Conservation (phyloP, 202 grass and related monocot species). For the Cymbopogon flexuosus region DNA sequence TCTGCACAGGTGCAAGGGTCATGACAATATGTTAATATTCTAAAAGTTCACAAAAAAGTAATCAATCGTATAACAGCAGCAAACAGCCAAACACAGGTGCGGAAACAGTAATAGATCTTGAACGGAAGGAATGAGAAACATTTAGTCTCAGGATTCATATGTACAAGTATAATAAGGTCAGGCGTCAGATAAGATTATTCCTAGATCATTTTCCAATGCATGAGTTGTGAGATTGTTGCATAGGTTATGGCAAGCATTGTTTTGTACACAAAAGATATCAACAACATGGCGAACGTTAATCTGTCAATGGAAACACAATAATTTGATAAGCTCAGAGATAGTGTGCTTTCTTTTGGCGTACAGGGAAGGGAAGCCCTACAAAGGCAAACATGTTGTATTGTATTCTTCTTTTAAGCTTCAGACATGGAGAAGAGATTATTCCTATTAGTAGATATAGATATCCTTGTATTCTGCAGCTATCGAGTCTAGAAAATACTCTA, state of each 20-base stretch:
- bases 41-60: neutral
- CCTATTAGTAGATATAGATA: neutral
- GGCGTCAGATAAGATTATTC: conserved; percentile 9
- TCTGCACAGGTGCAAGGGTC: conserved; percentile 42
- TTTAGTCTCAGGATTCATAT: neutral
- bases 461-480: neutral
- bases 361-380: neutral
- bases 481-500: neutral
- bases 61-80: neutral
- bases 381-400: neutral
- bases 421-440: neutral
- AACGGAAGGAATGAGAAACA: neutral
- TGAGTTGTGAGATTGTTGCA: neutral
- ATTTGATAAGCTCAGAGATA: no score
- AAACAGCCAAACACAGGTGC: neutral
- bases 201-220: neutral
- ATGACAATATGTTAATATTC: neutral
- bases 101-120: neutral
- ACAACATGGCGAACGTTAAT: neutral
- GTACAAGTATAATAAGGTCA: neutral
- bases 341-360: neutral
- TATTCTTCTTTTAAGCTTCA: neutral
- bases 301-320: neutral
- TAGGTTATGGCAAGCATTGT: neutral
- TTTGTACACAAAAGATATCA: neutral